These are phyloP conservation scores for Fraxinus americana DNA, from an alignment of 257 asterid species.

Conservation along the genomic window DNA sequence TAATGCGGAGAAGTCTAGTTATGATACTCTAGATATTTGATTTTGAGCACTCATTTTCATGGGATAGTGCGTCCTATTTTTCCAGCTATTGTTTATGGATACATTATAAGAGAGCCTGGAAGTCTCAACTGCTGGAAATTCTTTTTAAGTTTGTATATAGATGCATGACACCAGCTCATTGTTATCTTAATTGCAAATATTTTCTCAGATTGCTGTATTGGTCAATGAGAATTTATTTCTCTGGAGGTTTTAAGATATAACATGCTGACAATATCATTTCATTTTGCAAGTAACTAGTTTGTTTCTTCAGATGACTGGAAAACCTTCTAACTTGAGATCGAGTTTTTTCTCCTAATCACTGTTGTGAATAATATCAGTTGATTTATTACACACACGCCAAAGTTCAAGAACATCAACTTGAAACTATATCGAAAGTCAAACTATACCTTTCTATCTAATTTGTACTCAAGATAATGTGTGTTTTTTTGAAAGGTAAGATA, in stretches of 20 bases:
- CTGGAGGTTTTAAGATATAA: neutral
- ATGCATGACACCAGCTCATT: neutral
- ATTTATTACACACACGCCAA: neutral
- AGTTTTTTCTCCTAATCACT: neutral
- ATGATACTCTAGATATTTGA: constrained; percentile 1
- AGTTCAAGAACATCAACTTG: neutral
- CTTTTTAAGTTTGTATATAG: neutral
- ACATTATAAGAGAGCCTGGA: neutral
- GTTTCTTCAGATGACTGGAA: neutral
- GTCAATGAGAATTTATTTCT: neutral
- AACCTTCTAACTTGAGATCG: neutral
- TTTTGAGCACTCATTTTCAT: neutral
- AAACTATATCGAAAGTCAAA: neutral
- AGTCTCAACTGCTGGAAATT: neutral
- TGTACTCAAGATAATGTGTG: neutral
- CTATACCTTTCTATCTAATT: neutral
- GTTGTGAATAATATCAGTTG: neutral
- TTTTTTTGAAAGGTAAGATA: neutral
- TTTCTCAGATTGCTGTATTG: neutral
- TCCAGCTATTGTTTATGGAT: neutral
- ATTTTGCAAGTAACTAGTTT: neutral
- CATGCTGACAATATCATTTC: neutral
- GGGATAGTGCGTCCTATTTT: neutral
- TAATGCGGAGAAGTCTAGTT: neutral
- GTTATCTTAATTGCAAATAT: neutral